phyloP scores from a whole-genome alignment of 441 rosid genomes.

The Adansonia rubrostipa region DNA sequence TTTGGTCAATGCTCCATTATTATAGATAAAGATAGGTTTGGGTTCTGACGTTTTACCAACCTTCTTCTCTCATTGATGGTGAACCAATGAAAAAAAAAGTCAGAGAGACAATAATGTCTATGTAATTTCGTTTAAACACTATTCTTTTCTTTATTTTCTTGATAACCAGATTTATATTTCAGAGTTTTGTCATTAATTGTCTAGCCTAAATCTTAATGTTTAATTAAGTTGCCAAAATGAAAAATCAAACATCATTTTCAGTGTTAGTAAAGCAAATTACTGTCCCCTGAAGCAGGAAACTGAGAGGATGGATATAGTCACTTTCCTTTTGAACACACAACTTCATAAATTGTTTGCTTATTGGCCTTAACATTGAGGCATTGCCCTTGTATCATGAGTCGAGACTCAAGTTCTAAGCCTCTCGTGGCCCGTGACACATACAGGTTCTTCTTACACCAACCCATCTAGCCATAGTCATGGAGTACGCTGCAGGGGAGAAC shows the following conservation, averaged over 20 bases:
- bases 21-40: not conserved
- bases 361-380: slow-evolving; percentile 1
- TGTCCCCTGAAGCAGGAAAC: not conserved
- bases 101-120: not conserved
- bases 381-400: not conserved
- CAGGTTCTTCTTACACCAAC: slow-evolving; percentile 67
- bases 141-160: not conserved
- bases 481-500: slow-evolving; percentile 81
- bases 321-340: not conserved
- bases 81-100: not conserved
- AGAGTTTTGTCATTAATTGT: slow-evolving; percentile 6
- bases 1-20: not conserved
- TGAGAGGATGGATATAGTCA: not conserved
- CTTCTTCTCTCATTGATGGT: not conserved
- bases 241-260: not conserved
- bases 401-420: too few relatives aligned
- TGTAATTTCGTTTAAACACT: not conserved
- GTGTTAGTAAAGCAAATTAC: not conserved
- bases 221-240: not conserved
- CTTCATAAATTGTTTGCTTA: not conserved
- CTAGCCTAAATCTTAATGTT: not conserved
- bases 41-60: not conserved
- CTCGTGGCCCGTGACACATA: not conserved
- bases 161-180: not conserved
- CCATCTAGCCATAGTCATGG: slow-evolving; percentile 76